Conservation (phyloP, 2,329 filamentous ascomycete genomes). For the Elsinoe perseae region DNA sequence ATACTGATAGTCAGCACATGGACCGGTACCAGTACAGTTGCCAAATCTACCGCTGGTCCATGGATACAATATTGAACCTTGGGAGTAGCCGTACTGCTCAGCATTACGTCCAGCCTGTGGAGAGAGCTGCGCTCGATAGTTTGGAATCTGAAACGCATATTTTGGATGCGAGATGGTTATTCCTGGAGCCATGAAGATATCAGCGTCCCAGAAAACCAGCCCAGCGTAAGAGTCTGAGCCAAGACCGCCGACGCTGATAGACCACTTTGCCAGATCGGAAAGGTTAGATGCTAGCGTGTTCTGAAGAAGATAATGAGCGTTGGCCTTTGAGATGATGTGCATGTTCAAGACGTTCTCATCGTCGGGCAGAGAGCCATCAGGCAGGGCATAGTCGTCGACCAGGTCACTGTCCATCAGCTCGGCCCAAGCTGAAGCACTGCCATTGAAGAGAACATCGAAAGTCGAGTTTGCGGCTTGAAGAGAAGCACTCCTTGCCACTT, state of each 20-base stretch:
- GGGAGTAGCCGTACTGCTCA: slow-evolving; percentile 48
- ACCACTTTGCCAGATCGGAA: slow-evolving; percentile 46
- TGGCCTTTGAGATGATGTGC: slow-evolving; percentile 48
- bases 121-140: slow-evolving; percentile 54
- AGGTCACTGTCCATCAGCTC: slow-evolving; percentile 52
- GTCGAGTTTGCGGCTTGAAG: slow-evolving; percentile 44
- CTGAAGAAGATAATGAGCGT: slow-evolving; percentile 50
- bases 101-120: slow-evolving; percentile 31
- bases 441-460: slow-evolving; percentile 46
- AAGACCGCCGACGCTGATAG: slow-evolving; percentile 60
- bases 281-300: slow-evolving; percentile 46
- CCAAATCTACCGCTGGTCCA: slow-evolving; percentile 62
- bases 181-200: slow-evolving; percentile 62
- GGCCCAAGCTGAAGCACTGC: slow-evolving; percentile 57
- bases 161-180: slow-evolving; percentile 56
- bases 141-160: slow-evolving; percentile 54
- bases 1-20: slow-evolving; percentile 65
- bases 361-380: slow-evolving; percentile 48
- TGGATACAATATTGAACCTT: slow-evolving; percentile 54
- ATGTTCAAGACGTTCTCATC: slow-evolving; percentile 51
- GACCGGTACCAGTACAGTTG: slow-evolving; percentile 56
- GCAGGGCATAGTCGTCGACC: slow-evolving; percentile 55
- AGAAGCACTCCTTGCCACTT: slow-evolving; percentile 50
- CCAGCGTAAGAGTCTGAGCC: slow-evolving; percentile 61
- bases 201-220: slow-evolving; percentile 58